phyloP scores from a whole-genome alignment of 1,284 basidiomycete genomes.

The Uromyces viciae-fabae region DNA sequence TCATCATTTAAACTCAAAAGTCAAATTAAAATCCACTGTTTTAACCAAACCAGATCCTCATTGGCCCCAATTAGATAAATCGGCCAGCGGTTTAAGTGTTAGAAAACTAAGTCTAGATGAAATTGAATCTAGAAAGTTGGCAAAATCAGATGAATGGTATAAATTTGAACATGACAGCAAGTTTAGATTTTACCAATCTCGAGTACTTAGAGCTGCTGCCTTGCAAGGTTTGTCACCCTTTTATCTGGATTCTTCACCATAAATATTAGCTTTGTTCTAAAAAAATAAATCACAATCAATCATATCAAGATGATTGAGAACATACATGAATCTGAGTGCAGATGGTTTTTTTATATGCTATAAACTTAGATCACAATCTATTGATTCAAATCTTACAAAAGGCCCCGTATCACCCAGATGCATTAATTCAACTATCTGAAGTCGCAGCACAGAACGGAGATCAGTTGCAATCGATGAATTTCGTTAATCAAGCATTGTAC shows the following conservation, averaged over 20 bases:
- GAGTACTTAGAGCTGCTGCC: conserved; percentile 27
- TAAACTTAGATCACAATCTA: conserved; percentile 55
- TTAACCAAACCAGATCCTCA: conserved; percentile 53
- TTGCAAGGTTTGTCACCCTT: conserved; percentile 18
- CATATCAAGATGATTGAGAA: too few relatives aligned
- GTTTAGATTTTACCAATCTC: conserved; percentile 33
- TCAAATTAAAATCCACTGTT: conserved; percentile 48
- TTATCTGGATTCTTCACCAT: background rate
- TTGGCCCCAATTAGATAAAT: conserved; percentile 56
- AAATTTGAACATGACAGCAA: conserved; percentile 22
- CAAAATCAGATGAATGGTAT: conserved; percentile 19
- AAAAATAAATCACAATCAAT: too few relatives aligned
- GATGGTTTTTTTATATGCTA: too few relatives aligned
- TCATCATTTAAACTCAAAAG: conserved; percentile 47
- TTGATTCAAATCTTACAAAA: conserved; percentile 58
- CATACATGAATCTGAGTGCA: too few relatives aligned
- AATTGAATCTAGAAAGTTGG: background rate
- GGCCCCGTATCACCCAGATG: conserved; percentile 78
- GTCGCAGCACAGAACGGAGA: conserved; percentile 52
- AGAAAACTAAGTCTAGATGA: background rate
- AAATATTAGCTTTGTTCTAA: background rate
- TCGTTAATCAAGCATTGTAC: conserved; percentile 78
- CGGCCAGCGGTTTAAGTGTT: conserved; percentile 15
- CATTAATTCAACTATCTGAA: conserved; percentile 73
- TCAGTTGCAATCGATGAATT: conserved; percentile 69